A percentile compares a stretch with the other conserved stretches of the same genome.
Evolutionary conservation across 345 rosid genomes (phyloP).

Genomic region (Anacardium occidentale): DNA sequence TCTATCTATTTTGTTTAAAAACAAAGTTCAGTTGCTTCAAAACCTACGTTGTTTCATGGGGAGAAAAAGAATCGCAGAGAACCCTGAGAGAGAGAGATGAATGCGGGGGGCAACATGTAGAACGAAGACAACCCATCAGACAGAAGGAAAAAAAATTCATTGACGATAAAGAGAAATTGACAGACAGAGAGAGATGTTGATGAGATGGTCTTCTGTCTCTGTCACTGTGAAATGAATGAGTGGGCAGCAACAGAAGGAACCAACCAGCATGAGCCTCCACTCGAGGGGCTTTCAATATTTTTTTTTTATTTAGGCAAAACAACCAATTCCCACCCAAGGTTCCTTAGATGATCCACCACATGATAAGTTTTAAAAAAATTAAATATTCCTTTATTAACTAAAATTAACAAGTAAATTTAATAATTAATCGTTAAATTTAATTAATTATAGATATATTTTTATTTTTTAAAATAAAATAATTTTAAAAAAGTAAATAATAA

Average conservation of each 20-base stretch:
- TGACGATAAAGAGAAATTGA: neutral
- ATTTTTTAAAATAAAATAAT: no score
- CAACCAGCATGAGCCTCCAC: neutral
- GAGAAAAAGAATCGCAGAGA: neutral
- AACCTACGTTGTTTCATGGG: neutral
- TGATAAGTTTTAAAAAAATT: no score
- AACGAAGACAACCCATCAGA: neutral
- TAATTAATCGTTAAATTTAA: no score
- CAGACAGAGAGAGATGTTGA: neutral
- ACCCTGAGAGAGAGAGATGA: neutral
- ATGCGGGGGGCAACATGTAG: conserved; percentile 25
- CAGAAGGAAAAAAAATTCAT: neutral
- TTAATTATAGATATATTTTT: no score
- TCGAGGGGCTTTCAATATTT: neutral
- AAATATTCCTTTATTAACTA: no score
- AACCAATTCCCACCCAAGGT: no score
- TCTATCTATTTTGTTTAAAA: no score
- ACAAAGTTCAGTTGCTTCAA: no score
- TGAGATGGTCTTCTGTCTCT: neutral
- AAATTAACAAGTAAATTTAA: no score
- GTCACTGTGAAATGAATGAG: neutral
- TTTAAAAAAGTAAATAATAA: no score
- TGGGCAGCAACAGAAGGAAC: neutral
- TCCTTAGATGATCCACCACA: no score
- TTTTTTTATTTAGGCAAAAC: neutral